Evolutionary conservation across 2,329 filamentous ascomycete genomes (phyloP), one percentile per base, ranked within the genome.

Genomic region (Leptographium wingfieldii): DNA sequence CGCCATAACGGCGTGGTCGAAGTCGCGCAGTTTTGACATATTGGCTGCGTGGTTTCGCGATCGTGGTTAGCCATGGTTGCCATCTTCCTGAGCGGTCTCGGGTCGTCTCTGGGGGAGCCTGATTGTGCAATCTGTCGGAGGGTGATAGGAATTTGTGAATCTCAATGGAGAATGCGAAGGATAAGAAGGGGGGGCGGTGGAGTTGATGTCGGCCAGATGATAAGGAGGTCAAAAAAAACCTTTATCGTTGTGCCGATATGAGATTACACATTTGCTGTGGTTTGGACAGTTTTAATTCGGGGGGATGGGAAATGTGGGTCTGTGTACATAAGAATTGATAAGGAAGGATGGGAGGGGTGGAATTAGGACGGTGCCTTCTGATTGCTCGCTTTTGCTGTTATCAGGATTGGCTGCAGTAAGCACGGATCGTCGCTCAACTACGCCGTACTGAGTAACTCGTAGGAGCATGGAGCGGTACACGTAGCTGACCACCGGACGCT

Each of bases 1-100:
- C 94, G 89, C 94, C 94, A 99, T 71, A 99, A 78, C 51, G 94
- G 94, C 54, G 94, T 99, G 58, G 92, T 97, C 51, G 90, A 95
- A 53, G 94, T 99, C 65, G 84, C 84, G 76, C 94, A 99, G 73
- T 99, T 99, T 73, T 95, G 90, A 74, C 94, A 99, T 66, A 92
- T 89, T 65, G 92, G 92, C 91, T 97, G 87, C 77, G 84, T 80
- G 60, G 77, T 76, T 77, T 83, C 79, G 73, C 83, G 73, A 66
- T 80, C 73, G 69, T 77, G 72, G 70, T 78, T 78, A 76, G 77
- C 75, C 68, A 74, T 62, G 72, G 80, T 79, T 64, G 78, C 77
- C 77, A 80, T 72, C 69, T 33, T 62, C 31, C 5, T 43, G 43
- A 25, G 25, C 14, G 19, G 16, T 29, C 16, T 31, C 14, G 5